Evolutionary conservation across 2,329 filamentous ascomycete species (phyloP), one percentile per base, ranked within the genome.

Genomic region (Pseudomassariella vexata): DNA sequence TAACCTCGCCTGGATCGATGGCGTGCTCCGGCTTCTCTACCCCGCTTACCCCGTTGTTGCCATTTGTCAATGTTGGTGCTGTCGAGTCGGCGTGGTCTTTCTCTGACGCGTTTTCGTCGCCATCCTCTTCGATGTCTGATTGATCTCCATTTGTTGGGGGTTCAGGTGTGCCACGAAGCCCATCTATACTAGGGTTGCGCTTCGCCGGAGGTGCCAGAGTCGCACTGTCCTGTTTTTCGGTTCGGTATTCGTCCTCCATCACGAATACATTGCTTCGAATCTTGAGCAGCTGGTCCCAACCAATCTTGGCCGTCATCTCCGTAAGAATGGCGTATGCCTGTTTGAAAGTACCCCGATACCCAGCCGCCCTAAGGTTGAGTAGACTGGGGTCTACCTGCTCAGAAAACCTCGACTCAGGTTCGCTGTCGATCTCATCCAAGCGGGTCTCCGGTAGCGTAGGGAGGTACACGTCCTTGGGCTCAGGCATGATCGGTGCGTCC

Each of bases 201-300:
- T 79, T 81, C 16, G 60, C 57, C 37, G 63, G 51, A 33, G 59
- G 62, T 27, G 59, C 51, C 11, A 63, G 54, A 29, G 65, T 60
- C 12, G 64, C 63, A 16, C 67, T 59, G 39, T 81, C 77, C 35
- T 85, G 79, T 59, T 85, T 86, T 62, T 96, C 92, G 35, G 82
- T 84, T 29, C 92, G 79, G 55, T 98, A 98, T 58, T 98, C 92
- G 52, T 98, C 92, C 57, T 98, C 92, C 92, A 98, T 98, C 29
- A 98, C 92, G 48, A 98, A 98, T 2, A 98, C 92, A 41, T 90
- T 89, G 63, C 90, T 96, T 46, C 92, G 77, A 50, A 94, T 95
- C 59, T 87, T 94, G 31, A 98, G 68, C 15, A 98, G 70, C 53
- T 95, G 87, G 49, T 98, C 92, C 92, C 92, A 98, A 23, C 92